Evolutionary conservation across 2,329 filamentous ascomycete genomes (phyloP).

Genomic region (Pseudocercospora macadamiae): DNA sequence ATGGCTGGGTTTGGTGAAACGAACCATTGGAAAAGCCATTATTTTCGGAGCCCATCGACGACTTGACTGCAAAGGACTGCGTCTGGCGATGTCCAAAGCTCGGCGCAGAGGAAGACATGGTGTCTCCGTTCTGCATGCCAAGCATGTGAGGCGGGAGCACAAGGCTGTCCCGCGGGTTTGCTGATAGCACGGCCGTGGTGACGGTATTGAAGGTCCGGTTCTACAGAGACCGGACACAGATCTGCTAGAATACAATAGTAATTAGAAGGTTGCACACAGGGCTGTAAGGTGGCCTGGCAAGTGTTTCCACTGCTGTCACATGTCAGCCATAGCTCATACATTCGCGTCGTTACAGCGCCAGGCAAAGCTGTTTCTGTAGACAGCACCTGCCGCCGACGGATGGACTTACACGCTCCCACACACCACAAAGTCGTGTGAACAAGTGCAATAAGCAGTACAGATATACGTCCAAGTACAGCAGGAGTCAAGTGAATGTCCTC

Average conservation of each 20-base stretch:
- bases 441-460: slow-evolving; percentile 18
- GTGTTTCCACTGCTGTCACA: slow-evolving; percentile 18
- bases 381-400: neutral
- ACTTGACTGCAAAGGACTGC: slow-evolving; percentile 72
- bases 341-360: neutral
- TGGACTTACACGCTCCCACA: slow-evolving; percentile 21
- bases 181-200: slow-evolving; percentile 83
- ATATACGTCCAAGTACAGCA: slow-evolving; percentile 13
- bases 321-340: slow-evolving; percentile 11
- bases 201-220: slow-evolving; percentile 36
- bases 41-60: slow-evolving; percentile 70
- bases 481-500: slow-evolving; percentile 14
- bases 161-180: slow-evolving; percentile 77
- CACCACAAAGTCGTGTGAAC: slow-evolving; percentile 9
- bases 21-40: slow-evolving; percentile 92
- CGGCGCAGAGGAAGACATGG: slow-evolving; percentile 61
- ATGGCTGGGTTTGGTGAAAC: slow-evolving; percentile 77
- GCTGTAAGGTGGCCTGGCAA: slow-evolving; percentile 17
- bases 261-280: slow-evolving; percentile 22
- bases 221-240: slow-evolving; percentile 26
- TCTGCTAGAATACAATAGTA: slow-evolving; percentile 9
- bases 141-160: slow-evolving; percentile 82
- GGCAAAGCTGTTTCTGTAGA: neutral
- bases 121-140: slow-evolving; percentile 87
- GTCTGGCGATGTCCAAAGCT: slow-evolving; percentile 55